Evolutionary conservation across 176 grass and related monocot genomes (phyloP).

Genomic region (Carex cristatella): DNA sequence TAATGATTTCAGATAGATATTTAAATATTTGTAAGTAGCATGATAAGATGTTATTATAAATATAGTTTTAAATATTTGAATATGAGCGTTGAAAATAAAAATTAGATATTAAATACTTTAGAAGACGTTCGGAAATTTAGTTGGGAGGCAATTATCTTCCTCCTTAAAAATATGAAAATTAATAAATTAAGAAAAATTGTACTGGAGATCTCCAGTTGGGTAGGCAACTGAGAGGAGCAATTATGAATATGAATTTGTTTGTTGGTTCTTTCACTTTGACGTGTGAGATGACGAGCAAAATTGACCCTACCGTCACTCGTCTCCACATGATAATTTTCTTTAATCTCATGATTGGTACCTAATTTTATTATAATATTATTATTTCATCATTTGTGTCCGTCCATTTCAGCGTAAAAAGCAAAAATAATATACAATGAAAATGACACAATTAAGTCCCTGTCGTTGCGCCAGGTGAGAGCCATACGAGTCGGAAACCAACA

Average conservation of each 20-base stretch:
- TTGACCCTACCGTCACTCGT: slow-evolving; percentile 30
- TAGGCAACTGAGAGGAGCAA: background rate
- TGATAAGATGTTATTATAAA: no score
- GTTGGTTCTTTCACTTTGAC: slow-evolving; percentile 23
- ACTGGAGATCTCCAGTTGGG: background rate
- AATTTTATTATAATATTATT: background rate
- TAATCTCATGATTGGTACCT: slow-evolving; percentile 29
- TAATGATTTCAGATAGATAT: no score
- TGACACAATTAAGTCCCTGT: background rate
- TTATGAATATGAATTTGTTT: background rate
- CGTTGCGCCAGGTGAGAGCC: background rate
- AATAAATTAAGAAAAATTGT: background rate
- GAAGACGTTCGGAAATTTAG: no score
- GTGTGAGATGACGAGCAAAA: slow-evolving; percentile 40
- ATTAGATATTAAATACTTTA: no score
- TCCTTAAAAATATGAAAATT: no score
- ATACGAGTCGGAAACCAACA: background rate
- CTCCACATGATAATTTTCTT: slow-evolving; percentile 31
- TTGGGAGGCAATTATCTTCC: no score
- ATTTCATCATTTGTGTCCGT: background rate
- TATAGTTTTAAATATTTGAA: no score
- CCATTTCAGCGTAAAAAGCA: background rate
- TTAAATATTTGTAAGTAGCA: no score
- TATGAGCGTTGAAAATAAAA: no score
- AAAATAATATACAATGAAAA: background rate